Evolutionary conservation across 768 basidiomycete genomes (phyloP).

Genomic region (Boletus bicolor): DNA sequence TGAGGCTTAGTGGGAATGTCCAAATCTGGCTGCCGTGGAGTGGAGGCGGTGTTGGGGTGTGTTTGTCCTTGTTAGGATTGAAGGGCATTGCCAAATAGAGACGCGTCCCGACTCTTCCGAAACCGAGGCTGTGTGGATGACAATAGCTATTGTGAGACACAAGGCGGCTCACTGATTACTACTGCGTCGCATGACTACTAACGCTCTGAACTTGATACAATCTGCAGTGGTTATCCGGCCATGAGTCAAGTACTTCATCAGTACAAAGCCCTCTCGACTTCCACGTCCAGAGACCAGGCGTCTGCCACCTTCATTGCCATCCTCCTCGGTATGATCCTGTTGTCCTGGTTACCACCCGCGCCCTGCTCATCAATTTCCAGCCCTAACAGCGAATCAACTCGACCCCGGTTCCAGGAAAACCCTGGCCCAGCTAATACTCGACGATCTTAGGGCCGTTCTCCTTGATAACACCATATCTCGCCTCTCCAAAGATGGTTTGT

Average conservation of each 20-base stretch:
- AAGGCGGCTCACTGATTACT: background rate
- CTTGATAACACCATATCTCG: conserved; percentile 42
- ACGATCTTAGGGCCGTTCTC: conserved; percentile 48
- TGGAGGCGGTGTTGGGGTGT: conserved; percentile 1
- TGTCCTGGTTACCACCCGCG: conserved; percentile 3
- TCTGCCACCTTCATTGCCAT: conserved; percentile 16
- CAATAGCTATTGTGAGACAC: background rate
- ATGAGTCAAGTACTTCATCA: conserved; percentile 19
- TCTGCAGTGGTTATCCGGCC: background rate
- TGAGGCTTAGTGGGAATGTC: background rate
- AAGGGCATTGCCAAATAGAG: conserved; percentile 19
- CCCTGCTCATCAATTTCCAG: conserved; percentile 12
- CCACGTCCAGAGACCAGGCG: conserved; percentile 3
- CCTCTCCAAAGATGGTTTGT: conserved; percentile 55
- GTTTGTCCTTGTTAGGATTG: conserved; percentile 22
- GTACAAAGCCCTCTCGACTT: conserved; percentile 17
- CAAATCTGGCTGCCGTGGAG: conserved; percentile 1
- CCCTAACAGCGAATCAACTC: conserved; percentile 16
- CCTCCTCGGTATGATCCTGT: conserved; percentile 9
- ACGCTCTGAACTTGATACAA: background rate
- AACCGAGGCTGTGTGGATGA: conserved; percentile 14
- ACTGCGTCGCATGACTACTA: background rate
- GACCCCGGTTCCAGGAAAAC: conserved; percentile 46
- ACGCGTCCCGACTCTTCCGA: conserved; percentile 5
- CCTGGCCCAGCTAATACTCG: conserved; percentile 56